Conservation (phyloP, 345 rosid species). For the Leavenworthia alabamica region DNA sequence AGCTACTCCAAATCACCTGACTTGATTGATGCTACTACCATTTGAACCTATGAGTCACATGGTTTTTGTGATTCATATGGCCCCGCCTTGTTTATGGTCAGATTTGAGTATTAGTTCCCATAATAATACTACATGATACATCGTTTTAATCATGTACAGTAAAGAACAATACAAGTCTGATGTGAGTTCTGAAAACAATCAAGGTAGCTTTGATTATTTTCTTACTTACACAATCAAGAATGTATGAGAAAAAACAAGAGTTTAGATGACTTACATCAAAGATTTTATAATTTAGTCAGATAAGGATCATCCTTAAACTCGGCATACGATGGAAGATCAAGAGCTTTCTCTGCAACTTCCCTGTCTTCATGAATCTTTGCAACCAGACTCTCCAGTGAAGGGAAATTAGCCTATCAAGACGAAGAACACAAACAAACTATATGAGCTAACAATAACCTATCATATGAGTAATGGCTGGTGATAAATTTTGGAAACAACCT, state of each 20-base stretch:
- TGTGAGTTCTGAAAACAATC: conserved; percentile 27
- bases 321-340: conserved; percentile 60
- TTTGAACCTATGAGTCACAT: background rate
- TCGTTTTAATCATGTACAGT: no score
- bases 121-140: no score
- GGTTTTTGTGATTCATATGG: background rate
- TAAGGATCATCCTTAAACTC: conserved; percentile 51
- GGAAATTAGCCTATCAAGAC: conserved; percentile 60
- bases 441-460: background rate
- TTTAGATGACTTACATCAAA: conserved; percentile 5
- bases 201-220: background rate
- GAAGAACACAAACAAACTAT: background rate
- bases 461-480: background rate
- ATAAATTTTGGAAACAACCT: conserved; percentile 39
- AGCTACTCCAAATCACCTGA: background rate
- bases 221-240: conserved; percentile 9
- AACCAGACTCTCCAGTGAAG: conserved; percentile 59
- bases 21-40: background rate
- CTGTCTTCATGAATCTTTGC: conserved; percentile 76
- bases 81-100: background rate
- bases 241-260: background rate
- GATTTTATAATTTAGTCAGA: conserved; percentile 26
- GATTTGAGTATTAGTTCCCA: no score
- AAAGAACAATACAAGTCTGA: background rate
- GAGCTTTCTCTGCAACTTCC: conserved; percentile 61